phyloP scores from a whole-genome alignment of 2,329 filamentous ascomycete species.

The Cladosporium phlei region DNA sequence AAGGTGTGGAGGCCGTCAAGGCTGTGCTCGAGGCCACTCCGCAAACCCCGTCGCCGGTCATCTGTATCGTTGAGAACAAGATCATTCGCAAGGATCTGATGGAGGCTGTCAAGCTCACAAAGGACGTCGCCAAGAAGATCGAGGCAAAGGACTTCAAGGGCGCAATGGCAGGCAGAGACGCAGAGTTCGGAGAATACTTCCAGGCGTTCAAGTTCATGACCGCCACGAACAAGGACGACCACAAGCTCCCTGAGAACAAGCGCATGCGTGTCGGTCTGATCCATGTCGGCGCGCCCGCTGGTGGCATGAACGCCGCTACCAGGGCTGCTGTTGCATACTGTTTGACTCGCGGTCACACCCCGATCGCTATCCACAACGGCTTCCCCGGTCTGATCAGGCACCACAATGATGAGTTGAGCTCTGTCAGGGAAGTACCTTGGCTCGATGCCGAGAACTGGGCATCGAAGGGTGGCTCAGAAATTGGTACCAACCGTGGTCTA shows the following conservation, averaged over 20 bases:
- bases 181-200: constrained; percentile 91
- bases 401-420: constrained; percentile 72
- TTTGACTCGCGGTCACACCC: constrained; percentile 82
- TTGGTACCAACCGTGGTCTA: constrained; percentile 92
- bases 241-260: constrained; percentile 67
- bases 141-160: constrained; percentile 77
- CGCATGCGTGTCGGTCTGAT: constrained; percentile 92
- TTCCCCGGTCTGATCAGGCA: constrained; percentile 92
- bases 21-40: constrained; percentile 86
- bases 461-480: constrained; percentile 93
- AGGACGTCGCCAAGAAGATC: constrained; percentile 78
- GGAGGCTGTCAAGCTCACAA: constrained; percentile 80
- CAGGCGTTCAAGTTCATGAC: constrained; percentile 87
- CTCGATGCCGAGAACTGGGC: constrained; percentile 93
- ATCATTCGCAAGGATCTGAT: constrained; percentile 86
- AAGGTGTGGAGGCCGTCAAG: constrained; percentile 90
- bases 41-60: constrained; percentile 86
- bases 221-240: constrained; percentile 66
- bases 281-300: constrained; percentile 92
- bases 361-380: constrained; percentile 90
- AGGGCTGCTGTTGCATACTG: constrained; percentile 92
- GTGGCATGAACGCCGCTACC: constrained; percentile 96
- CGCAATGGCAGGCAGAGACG: constrained; percentile 84
- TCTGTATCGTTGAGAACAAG: constrained; percentile 96
- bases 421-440: constrained; percentile 85